Evolutionary conservation across 2,329 filamentous ascomycete genomes (phyloP).

Genomic region (Curvularia sp.): DNA sequence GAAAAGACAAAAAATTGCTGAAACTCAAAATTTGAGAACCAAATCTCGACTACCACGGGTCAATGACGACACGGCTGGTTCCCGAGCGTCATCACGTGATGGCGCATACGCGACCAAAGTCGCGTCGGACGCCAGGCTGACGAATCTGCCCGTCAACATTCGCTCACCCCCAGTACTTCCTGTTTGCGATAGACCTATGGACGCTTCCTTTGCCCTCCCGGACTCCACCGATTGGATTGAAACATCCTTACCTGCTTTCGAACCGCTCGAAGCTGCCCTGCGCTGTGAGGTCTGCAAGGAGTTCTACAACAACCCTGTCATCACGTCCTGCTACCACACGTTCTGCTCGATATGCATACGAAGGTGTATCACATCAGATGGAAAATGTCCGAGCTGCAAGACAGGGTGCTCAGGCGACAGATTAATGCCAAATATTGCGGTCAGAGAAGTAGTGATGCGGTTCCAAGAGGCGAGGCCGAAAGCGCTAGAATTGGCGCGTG

Average conservation of each 20-base stretch:
- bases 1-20: not conserved
- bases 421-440: constrained; percentile 80
- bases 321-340: constrained; percentile 92
- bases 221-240: constrained; percentile 86
- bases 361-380: constrained; percentile 79
- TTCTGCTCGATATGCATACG: constrained; percentile 98
- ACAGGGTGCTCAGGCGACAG: constrained; percentile 81
- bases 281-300: constrained; percentile 99
- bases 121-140: constrained; percentile 17
- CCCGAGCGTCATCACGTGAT: constrained; percentile 24
- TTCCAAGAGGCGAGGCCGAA: constrained; percentile 71
- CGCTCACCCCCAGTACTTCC: constrained; percentile 13
- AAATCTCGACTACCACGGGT: not conserved
- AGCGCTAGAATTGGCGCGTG: constrained; percentile 69
- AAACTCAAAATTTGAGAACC: constrained; percentile 1
- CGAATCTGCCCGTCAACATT: constrained; percentile 17
- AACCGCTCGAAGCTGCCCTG: constrained; percentile 79
- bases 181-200: constrained; percentile 32
- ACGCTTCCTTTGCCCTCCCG: constrained; percentile 57
- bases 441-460: constrained; percentile 83
- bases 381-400: constrained; percentile 87
- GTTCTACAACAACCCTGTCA: constrained; percentile 92
- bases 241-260: constrained; percentile 71
- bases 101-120: constrained; percentile 20
- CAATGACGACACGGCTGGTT: constrained; percentile 19